These are phyloP conservation scores for Penicillium sp. DNA, from an alignment of 2,329 filamentous ascomycete species.

Conservation along the genomic window DNA sequence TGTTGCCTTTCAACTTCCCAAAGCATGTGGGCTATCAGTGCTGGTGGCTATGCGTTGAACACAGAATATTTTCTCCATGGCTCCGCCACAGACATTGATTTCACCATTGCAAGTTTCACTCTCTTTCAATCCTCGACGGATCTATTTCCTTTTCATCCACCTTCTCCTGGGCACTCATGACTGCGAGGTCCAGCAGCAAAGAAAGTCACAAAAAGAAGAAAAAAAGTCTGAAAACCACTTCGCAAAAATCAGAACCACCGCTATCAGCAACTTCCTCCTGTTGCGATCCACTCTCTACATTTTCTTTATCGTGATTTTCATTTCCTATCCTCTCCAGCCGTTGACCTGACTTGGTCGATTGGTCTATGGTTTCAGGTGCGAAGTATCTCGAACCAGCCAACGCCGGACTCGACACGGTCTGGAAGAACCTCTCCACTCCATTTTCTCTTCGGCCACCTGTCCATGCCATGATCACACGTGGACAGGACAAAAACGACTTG, in stretches of 20 bases:
- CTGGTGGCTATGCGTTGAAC: no score
- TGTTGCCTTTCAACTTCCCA: conserved; percentile 3
- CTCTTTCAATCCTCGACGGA: conserved; percentile 10
- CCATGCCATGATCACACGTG: conserved; percentile 10
- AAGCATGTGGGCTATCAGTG: neutral
- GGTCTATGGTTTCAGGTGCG: neutral
- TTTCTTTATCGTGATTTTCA: conserved; percentile 7
- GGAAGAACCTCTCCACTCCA: conserved; percentile 6
- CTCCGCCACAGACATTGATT: neutral
- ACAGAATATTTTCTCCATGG: neutral
- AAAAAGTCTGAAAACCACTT: conserved; percentile 5
- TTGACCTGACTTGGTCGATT: conserved; percentile 7
- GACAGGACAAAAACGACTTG: conserved; percentile 6
- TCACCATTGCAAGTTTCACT: conserved; percentile 8
- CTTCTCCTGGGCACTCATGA: neutral
- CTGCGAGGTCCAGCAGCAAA: conserved; percentile 1
- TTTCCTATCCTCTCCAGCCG: conserved; percentile 13
- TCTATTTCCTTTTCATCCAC: conserved; percentile 13
- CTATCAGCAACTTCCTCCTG: conserved; percentile 2
- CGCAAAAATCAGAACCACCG: neutral
- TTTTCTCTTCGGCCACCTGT: conserved; percentile 21
- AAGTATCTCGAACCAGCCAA: neutral
- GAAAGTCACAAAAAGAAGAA: conserved; percentile 9
- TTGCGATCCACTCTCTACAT: conserved; percentile 20
- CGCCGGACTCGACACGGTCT: neutral